Percentiles rank a stretch among this genome's conserved stretches.
phyloP scores from a whole-genome alignment of 2,329 filamentous ascomycete species.

The Pseudocercospora musae region DNA sequence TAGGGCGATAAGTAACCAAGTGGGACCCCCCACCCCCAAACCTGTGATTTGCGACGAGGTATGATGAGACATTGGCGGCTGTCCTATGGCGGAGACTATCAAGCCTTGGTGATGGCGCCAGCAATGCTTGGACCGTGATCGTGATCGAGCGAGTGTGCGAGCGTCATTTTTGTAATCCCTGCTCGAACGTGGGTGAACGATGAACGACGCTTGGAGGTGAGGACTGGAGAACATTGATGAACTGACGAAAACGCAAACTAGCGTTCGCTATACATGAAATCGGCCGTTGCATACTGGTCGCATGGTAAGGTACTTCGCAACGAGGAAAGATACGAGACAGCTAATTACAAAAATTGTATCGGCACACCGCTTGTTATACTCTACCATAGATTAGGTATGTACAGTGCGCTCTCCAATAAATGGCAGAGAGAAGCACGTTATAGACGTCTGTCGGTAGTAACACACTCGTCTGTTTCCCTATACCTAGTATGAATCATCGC shows the following conservation, averaged over 20 bases:
- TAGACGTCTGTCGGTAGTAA: slow-evolving; percentile 23
- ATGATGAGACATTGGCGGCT: not conserved
- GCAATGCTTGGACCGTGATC: not conserved
- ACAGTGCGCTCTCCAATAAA: slow-evolving; percentile 17
- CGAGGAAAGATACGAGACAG: not conserved
- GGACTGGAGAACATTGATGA: not conserved
- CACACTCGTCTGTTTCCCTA: slow-evolving; percentile 22
- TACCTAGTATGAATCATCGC: slow-evolving; percentile 19
- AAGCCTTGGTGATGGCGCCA: not conserved
- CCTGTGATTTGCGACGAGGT: slow-evolving; percentile 5
- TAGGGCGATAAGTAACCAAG: not conserved
- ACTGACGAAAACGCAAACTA: not conserved
- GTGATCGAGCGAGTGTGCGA: not conserved
- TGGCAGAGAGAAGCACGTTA: slow-evolving; percentile 14
- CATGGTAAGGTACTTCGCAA: not conserved
- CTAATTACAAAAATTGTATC: slow-evolving; percentile 6
- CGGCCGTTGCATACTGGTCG: not conserved
- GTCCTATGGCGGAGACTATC: slow-evolving; percentile 1
- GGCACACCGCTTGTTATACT: slow-evolving; percentile 13
- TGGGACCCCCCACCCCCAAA: too few relatives aligned
- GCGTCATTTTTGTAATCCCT: not conserved
- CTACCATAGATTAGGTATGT: slow-evolving; percentile 21
- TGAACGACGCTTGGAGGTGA: not conserved
- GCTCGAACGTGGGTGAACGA: not conserved
- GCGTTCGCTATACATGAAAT: not conserved